Evolutionary conservation across 164 flowering plant genomes (phyloP).

Genomic region (Santalum album): DNA sequence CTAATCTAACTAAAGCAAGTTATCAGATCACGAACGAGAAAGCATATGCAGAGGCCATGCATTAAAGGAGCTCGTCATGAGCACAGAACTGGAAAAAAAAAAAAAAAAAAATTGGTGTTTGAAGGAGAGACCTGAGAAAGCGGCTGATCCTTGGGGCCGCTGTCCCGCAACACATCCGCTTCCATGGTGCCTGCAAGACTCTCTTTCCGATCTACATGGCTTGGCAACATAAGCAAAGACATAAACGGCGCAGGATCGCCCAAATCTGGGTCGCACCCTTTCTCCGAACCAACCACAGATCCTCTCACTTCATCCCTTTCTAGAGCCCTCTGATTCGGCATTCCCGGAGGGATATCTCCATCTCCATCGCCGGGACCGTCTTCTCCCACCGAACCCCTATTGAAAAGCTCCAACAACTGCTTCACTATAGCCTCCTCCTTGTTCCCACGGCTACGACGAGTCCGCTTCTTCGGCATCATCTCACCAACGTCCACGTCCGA

Average conservation of each 20-base stretch:
- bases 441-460: slow-evolving; percentile 34
- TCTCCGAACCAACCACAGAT: slow-evolving; percentile 4
- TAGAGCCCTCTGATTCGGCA: slow-evolving; percentile 15
- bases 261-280: slow-evolving; percentile 4
- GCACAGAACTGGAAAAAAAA: too few relatives aligned
- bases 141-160: slow-evolving; percentile 23
- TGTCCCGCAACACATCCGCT: slow-evolving; percentile 33
- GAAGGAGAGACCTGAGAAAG: slow-evolving; percentile 12
- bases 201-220: slow-evolving; percentile 18
- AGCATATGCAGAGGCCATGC: too few relatives aligned
- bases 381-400: slow-evolving; percentile 21
- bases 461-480: slow-evolving; percentile 12
- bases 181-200: slow-evolving; percentile 11
- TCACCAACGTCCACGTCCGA: slow-evolving; percentile 2
- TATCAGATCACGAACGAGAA: too few relatives aligned
- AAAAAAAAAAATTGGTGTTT: too few relatives aligned
- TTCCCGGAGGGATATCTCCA: slow-evolving; percentile 23
- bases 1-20: too few relatives aligned
- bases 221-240: slow-evolving; percentile 42
- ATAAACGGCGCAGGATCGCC: slow-evolving; percentile 31
- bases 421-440: slow-evolving; percentile 42
- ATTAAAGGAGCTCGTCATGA: too few relatives aligned
- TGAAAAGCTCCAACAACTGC: slow-evolving; percentile 59
- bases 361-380: slow-evolving; percentile 18
- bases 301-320: slow-evolving; percentile 8